phyloP scores from a whole-genome alignment of 2,329 filamentous ascomycete genomes.

The Cryphonectria nitschkei region DNA sequence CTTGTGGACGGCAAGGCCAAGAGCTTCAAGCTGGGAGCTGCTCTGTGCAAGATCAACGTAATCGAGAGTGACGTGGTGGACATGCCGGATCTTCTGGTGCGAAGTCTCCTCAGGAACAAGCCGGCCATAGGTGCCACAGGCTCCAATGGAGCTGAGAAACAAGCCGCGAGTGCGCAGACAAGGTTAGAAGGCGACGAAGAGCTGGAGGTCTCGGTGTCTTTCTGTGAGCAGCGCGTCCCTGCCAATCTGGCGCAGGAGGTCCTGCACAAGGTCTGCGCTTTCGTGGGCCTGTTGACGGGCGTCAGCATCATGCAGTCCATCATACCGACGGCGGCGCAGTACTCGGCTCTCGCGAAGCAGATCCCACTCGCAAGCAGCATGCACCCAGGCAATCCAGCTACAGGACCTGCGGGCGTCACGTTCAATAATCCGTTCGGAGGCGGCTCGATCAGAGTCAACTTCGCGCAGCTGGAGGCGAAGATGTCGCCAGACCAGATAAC shows the following conservation, averaged over 20 bases:
- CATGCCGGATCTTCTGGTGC: slow-evolving; percentile 50
- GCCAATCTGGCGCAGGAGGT: slow-evolving; percentile 48
- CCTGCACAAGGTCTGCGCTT: slow-evolving; percentile 49
- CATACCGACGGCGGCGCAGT: slow-evolving; percentile 48
- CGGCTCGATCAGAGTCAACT: slow-evolving; percentile 19
- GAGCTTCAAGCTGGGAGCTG: slow-evolving; percentile 49
- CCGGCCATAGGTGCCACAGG: not conserved
- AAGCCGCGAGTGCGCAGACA: not conserved
- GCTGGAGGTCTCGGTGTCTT: slow-evolving; percentile 50
- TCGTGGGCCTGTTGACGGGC: slow-evolving; percentile 50
- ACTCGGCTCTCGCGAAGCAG: slow-evolving; percentile 42
- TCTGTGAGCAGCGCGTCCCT: slow-evolving; percentile 49
- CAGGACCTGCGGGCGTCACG: slow-evolving; percentile 28
- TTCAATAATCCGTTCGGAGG: slow-evolving; percentile 31
- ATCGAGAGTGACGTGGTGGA: slow-evolving; percentile 46
- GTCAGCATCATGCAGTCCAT: slow-evolving; percentile 51
- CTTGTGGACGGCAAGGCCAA: slow-evolving; percentile 40
- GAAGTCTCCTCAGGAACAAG: slow-evolving; percentile 39
- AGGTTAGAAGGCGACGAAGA: slow-evolving; percentile 38
- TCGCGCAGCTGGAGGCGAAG: slow-evolving; percentile 25
- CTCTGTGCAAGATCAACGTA: slow-evolving; percentile 49
- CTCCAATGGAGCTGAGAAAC: not conserved
- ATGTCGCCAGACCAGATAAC: slow-evolving; percentile 46
- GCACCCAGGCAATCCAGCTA: slow-evolving; percentile 18
- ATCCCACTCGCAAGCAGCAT: slow-evolving; percentile 45